These are phyloP conservation scores for Ilex asprella DNA, from an alignment of 257 asterid species.

Conservation along the genomic window DNA sequence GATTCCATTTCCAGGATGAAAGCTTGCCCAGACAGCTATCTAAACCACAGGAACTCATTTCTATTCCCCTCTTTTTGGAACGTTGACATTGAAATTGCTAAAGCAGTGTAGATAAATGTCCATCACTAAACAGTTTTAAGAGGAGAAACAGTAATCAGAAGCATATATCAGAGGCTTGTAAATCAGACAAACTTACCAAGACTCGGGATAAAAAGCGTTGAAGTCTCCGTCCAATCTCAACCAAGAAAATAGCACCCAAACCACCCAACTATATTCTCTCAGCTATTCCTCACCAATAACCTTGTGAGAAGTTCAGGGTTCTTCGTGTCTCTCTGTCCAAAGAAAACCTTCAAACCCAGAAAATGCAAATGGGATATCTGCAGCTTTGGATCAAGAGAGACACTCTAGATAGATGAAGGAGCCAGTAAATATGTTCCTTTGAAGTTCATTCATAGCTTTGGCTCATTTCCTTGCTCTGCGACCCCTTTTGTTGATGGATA, in stretches of 20 bases:
- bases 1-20: conserved; percentile 2
- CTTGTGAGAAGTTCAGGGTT: not conserved
- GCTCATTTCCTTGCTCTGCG: not conserved
- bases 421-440: not conserved
- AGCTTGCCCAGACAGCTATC: not conserved
- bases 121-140: conserved; percentile 1
- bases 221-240: not conserved
- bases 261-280: not conserved
- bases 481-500: not conserved
- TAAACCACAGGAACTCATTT: not conserved
- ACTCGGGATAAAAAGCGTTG: not conserved
- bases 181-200: conserved; percentile 6
- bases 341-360: not conserved
- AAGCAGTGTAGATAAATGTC: conserved; percentile 5
- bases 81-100: not conserved
- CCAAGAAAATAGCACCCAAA: too few species aligned
- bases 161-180: not conserved
- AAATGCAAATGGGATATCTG: not conserved
- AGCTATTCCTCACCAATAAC: not conserved
- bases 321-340: not conserved
- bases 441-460: conserved; percentile 5
- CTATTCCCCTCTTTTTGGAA: not conserved
- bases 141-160: not conserved
- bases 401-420: not conserved
- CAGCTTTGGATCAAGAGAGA: not conserved